phyloP scores from a whole-genome alignment of 495 filamentous ascomycete species.

The Talaromyces trachyspermus region DNA sequence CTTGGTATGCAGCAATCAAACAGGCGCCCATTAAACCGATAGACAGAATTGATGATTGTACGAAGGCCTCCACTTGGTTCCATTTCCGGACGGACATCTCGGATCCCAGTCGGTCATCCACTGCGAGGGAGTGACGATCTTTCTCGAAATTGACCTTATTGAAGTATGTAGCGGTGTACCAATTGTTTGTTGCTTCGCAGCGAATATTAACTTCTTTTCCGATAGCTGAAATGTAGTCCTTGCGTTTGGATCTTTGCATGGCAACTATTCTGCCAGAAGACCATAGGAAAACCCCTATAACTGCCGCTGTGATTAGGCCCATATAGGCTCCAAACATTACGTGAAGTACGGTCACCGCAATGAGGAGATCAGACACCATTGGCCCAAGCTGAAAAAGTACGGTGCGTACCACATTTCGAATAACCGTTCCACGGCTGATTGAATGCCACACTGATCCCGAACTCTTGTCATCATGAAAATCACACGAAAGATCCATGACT shows the following conservation, averaged over 20 bases:
- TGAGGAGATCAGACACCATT: slow-evolving; percentile 61
- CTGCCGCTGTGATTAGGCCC: slow-evolving; percentile 58
- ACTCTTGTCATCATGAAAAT: slow-evolving; percentile 71
- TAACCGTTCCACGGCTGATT: slow-evolving; percentile 54
- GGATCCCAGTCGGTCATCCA: slow-evolving; percentile 18
- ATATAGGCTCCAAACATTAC: slow-evolving; percentile 66
- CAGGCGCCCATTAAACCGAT: slow-evolving; percentile 55
- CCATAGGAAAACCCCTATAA: slow-evolving; percentile 56
- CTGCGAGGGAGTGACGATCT: slow-evolving; percentile 44
- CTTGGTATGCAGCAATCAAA: slow-evolving; percentile 62
- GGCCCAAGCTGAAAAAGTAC: slow-evolving; percentile 61
- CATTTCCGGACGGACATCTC: neutral
- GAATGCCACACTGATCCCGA: slow-evolving; percentile 64
- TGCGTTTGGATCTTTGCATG: slow-evolving; percentile 33
- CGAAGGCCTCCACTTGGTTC: slow-evolving; percentile 13
- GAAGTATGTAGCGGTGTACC: slow-evolving; percentile 63
- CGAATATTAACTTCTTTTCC: slow-evolving; percentile 52
- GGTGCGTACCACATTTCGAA: slow-evolving; percentile 57
- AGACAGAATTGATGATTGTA: slow-evolving; percentile 54
- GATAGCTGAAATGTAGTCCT: slow-evolving; percentile 18
- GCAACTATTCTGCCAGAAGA: slow-evolving; percentile 45
- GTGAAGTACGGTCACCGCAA: slow-evolving; percentile 64
- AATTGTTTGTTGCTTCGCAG: slow-evolving; percentile 57
- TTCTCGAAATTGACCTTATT: slow-evolving; percentile 63
- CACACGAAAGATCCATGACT: slow-evolving; percentile 68